phyloP scores from a whole-genome alignment of 345 rosid species.

The Mangifera indica region DNA sequence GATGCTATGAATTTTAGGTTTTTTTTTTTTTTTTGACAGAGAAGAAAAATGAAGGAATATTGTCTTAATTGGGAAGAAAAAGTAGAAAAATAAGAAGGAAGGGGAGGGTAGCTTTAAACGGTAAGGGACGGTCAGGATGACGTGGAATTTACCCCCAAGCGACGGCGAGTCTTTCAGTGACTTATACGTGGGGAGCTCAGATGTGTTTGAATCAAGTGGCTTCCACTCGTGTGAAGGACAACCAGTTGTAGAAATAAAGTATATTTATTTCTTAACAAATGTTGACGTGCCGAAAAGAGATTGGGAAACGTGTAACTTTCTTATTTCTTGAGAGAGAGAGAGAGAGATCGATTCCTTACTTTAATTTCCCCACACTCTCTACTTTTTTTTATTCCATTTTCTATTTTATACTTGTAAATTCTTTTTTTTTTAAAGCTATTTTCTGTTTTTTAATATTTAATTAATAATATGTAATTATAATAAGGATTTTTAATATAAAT shows the following conservation, averaged over 20 bases:
- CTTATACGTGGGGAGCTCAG: conserved; percentile 27
- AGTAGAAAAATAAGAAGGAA: conserved; percentile 4
- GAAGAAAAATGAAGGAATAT: background rate
- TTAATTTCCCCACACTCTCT: no score
- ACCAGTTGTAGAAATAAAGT: background rate
- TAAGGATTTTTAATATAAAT: no score
- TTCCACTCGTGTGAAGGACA: conserved; percentile 17
- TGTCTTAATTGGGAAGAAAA: conserved; percentile 28
- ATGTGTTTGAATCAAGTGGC: background rate
- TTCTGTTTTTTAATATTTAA: no score
- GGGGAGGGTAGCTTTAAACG: conserved; percentile 35
- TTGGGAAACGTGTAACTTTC: background rate
- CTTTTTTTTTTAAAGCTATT: no score
- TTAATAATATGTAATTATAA: no score
- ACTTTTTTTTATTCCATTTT: no score
- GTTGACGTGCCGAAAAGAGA: background rate
- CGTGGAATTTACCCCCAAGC: conserved; percentile 32
- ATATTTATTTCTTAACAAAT: background rate
- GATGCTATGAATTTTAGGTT: conserved; percentile 16
- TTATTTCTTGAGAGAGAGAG: no score
- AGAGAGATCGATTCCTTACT: background rate
- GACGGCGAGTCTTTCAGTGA: conserved; percentile 19
- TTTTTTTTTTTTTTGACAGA: background rate
- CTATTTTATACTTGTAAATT: no score
- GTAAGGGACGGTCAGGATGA: conserved; percentile 19